Base-by-base conservation (phyloP, 768 basidiomycete species). In the Amylocystis lapponica region DNA sequence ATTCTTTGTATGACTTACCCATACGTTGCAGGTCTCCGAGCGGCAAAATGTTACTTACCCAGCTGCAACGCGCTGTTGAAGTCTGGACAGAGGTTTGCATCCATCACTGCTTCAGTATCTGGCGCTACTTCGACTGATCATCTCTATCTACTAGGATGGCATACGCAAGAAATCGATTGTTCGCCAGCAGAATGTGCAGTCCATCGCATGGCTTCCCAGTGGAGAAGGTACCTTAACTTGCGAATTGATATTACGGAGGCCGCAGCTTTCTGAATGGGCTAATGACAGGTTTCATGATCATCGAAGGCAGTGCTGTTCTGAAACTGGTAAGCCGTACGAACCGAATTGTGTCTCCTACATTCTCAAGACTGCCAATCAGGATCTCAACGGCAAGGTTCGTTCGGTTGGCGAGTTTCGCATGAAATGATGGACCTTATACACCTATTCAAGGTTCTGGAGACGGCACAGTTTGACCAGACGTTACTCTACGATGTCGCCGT, bases 401-500 rank as follows among this genome's bases (percentile, higher is more conserved):
- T n/a, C n/a, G n/a, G n/a, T n/a, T n/a, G n/a, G 5, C 33, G 4
- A n/a, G 6, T n/a, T n/a, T n/a, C n/a, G n/a, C n/a, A n/a, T n/a
- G n/a, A n/a, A 33, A 19, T n/a, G 7, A 7, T 19, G 14, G n/a
- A 9, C 27, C 27, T 30, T 9, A 30, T n/a, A 30, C 14, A n/a
- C n/a, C 36, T 11, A 22, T 35, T 25, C 22, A 36, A 79, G 73
- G 66, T 81, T 25, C 58, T 81, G 19, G 78, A 74, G 36, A 65
- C 63, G 39, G 81, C 83, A 54, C 58, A 76, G 43, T 75, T 86
- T 43, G 72, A 75, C 19, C 66, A 69, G 20, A 72, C 86, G 67
- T 74, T 75, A 43, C 65, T 86, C 6, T 81, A 82, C 53, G 83
- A 85, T 54, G 77, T 86, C 21, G 78, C 80, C 5, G 70, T 86